A percentile compares a stretch with the other conserved stretches of the same genome.
Evolutionary conservation across 2,329 filamentous ascomycete genomes (phyloP).

Genomic region (Alternaria sp.): DNA sequence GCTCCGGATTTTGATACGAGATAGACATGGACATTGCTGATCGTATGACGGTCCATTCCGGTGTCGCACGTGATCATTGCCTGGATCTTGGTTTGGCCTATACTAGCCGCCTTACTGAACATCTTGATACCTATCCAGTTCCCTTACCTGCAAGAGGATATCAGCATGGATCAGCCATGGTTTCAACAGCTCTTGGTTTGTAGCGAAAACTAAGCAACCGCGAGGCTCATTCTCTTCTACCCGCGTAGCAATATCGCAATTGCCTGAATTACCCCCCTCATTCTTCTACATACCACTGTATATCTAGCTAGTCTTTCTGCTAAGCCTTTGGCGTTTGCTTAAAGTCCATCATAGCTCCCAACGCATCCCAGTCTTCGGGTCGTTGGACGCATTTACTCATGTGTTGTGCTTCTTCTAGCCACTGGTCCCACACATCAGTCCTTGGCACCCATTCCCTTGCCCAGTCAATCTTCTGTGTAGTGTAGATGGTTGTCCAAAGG

Average conservation of each 20-base stretch:
- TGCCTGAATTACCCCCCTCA: no score
- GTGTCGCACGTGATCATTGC: neutral
- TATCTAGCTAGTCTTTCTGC: no score
- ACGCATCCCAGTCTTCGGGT: neutral
- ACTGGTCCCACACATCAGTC: neutral
- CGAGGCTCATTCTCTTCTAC: neutral
- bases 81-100: neutral
- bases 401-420: neutral
- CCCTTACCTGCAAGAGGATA: neutral
- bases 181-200: neutral
- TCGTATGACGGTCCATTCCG: neutral
- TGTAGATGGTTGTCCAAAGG: neutral
- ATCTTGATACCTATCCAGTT: neutral
- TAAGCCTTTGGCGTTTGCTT: no score
- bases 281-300: no score
- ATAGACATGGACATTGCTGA: neutral
- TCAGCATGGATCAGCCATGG: neutral
- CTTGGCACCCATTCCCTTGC: neutral
- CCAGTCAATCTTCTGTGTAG: neutral
- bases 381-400: neutral
- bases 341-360: no score
- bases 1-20: neutral
- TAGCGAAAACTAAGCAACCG: neutral
- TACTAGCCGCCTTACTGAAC: fast-evolving
- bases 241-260: no score